A percentile compares a stretch with the other conserved stretches of the same genome.
These are phyloP conservation scores for Aspergillus indologenus DNA, from an alignment of 495 filamentous ascomycete species.

Conservation along the genomic window DNA sequence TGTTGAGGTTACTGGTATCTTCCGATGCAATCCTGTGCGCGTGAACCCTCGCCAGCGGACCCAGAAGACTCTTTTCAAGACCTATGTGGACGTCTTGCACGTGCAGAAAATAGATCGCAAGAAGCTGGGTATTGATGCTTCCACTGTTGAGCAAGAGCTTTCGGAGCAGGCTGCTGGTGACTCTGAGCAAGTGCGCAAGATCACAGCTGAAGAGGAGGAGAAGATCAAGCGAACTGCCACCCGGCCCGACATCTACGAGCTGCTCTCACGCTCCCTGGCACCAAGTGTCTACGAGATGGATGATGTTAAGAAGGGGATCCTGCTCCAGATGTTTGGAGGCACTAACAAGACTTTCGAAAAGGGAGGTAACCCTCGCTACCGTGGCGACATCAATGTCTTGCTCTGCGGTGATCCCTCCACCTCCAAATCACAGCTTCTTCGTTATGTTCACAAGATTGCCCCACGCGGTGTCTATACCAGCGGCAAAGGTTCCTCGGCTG, in stretches of 20 bases:
- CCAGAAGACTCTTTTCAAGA: conserved; percentile 95
- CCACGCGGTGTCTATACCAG: conserved; percentile 96
- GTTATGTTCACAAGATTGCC: conserved; percentile 96
- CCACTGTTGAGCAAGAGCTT: conserved; percentile 84
- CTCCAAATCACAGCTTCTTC: conserved; percentile 87
- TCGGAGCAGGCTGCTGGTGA: conserved; percentile 69
- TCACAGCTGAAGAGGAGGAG: conserved; percentile 85
- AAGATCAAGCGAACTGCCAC: conserved; percentile 81
- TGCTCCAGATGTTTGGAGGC: conserved; percentile 93
- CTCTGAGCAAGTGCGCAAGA: conserved; percentile 76
- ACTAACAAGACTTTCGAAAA: conserved; percentile 99
- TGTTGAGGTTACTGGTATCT: conserved; percentile 94
- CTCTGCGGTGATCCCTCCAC: conserved; percentile 97
- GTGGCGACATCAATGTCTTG: conserved; percentile 95
- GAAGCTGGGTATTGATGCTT: conserved; percentile 85
- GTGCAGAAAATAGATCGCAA: conserved; percentile 95
- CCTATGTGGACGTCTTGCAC: conserved; percentile 91
- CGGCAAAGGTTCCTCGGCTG: conserved; percentile 94
- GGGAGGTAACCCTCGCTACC: conserved; percentile 89
- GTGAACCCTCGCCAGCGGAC: conserved; percentile 90
- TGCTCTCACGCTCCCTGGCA: conserved; percentile 86
- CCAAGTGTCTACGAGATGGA: conserved; percentile 98
- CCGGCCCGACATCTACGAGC: conserved; percentile 87
- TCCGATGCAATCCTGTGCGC: conserved; percentile 91
- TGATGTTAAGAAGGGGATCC: conserved; percentile 96